Conservation (phyloP, 805 yeast species). For the Ogataea philodendri region DNA sequence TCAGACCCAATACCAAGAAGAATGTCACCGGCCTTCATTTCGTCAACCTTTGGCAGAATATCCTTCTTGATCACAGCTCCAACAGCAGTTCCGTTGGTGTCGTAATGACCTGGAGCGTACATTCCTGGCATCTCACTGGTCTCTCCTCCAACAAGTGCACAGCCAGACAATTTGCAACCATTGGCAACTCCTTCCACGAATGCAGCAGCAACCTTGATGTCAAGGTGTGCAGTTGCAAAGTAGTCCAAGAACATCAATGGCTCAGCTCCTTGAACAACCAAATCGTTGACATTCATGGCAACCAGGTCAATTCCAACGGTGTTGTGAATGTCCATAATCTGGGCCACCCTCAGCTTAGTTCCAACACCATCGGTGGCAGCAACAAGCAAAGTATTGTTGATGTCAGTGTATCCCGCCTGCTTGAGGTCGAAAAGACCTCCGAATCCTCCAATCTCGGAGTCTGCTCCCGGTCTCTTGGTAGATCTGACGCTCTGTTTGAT, state of each 20-base stretch:
- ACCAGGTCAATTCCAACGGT: constrained; percentile 99
- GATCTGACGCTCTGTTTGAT: constrained; percentile 89
- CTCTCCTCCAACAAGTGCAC: constrained; percentile 99
- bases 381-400: constrained; percentile 77
- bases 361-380: constrained; percentile 99
- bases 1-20: constrained; percentile 84
- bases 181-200: constrained; percentile 95
- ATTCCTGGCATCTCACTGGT: constrained; percentile 99
- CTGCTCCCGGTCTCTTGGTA: constrained; percentile 94
- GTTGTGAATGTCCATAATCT: constrained; percentile 79
- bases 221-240: constrained; percentile 92
- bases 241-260: constrained; percentile 94
- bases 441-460: constrained; percentile 97
- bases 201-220: constrained; percentile 75
- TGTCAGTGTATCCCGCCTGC: constrained; percentile 77
- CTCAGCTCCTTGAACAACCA: constrained; percentile 98
- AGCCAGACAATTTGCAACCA: constrained; percentile 92
- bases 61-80: constrained; percentile 85
- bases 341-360: constrained; percentile 93
- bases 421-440: constrained; percentile 94
- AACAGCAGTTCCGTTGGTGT: constrained; percentile 97
- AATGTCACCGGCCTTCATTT: constrained; percentile 77
- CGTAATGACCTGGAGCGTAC: constrained; percentile 93
- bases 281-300: constrained; percentile 98
- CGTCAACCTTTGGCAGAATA: constrained; percentile 67